phyloP scores from a whole-genome alignment of 805 yeast species.

The Naumovozyma castellii region DNA sequence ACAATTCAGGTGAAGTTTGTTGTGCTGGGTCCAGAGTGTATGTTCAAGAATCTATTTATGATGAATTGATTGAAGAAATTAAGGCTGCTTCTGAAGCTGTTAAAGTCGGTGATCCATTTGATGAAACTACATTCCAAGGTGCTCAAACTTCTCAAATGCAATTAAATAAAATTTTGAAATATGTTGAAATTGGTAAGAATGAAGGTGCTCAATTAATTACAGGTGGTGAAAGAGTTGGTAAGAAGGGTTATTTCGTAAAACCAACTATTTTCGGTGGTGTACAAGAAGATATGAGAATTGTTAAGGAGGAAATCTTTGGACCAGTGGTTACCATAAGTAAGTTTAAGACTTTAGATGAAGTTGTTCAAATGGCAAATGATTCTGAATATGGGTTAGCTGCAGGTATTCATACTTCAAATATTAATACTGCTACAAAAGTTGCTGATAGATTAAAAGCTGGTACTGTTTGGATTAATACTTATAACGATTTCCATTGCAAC shows the following conservation, averaged over 20 bases:
- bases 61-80: conserved; percentile 52
- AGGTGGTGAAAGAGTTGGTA: conserved; percentile 73
- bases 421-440: conserved; percentile 57
- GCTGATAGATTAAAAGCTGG: conserved; percentile 66
- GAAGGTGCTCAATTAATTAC: conserved; percentile 65
- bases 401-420: conserved; percentile 67
- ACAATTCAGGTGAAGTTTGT: conserved; percentile 89
- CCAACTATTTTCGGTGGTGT: conserved; percentile 88
- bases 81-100: conserved; percentile 38
- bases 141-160: conserved; percentile 65
- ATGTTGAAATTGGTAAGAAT: conserved; percentile 52
- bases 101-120: conserved; percentile 75
- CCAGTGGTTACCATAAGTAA: conserved; percentile 74
- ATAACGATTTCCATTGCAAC: conserved; percentile 75
- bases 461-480: conserved; percentile 75
- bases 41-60: conserved; percentile 66
- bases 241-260: conserved; percentile 60
- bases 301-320: conserved; percentile 86
- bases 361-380: conserved; percentile 62
- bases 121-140: conserved; percentile 60
- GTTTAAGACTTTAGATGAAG: conserved; percentile 67
- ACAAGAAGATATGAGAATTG: conserved; percentile 60
- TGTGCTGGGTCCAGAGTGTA: conserved; percentile 87
- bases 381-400: conserved; percentile 81
- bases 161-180: conserved; percentile 53